Evolutionary conservation across 2,329 filamentous ascomycete species (phyloP), one percentile per base, ranked within the genome.

Genomic region (Tetracladium maxilliforme): DNA sequence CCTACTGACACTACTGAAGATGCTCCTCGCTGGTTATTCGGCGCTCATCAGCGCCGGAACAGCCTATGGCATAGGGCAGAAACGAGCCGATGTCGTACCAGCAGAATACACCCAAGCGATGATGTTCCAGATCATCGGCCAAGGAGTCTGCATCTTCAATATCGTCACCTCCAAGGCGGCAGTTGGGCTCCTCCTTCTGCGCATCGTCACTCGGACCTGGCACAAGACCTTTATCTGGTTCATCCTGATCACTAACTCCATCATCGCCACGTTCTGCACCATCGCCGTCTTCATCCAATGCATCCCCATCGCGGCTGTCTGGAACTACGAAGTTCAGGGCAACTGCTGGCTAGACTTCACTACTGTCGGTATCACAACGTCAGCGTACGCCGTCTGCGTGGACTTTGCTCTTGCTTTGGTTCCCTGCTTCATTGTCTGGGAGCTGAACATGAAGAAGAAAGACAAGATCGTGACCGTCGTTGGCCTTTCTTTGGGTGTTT

Each of bases 341-440:
- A 27, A 27, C 5, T 34, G 33, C 11, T 33, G 25, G 25, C 15
- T 27, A 13, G 28, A 23, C 10, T 31, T 31, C 13, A 26, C 28
- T 6, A 6, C 17, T 3, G 21, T 34, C 8, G 24, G 14, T 14
- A 23, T 20, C 9, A 30, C 32, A 4, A 16, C 28, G 17, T 16
- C 18, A 9, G 24, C 24, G 14, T n/a, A 20, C 18, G n/a, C 18
- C n/a, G n/a, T 9, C 18, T n/a, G n/a, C n/a, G 34, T 48, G 23
- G 51, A 56, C 17, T 43, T 54, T n/a, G 36, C 50, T 11, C 38
- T 54, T 3, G 47, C 50, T 2, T 23, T 42, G 3, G 33, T 54
- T 13, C 51, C 52, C 2, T 56, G 51, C 51, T 30, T 41, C 6
- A 45, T 52, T 28, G 41, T 52, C 12, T 40, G 39, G 32, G 35